phyloP scores from a whole-genome alignment of 2,329 filamentous ascomycete species.

The Venturia aucupariae region DNA sequence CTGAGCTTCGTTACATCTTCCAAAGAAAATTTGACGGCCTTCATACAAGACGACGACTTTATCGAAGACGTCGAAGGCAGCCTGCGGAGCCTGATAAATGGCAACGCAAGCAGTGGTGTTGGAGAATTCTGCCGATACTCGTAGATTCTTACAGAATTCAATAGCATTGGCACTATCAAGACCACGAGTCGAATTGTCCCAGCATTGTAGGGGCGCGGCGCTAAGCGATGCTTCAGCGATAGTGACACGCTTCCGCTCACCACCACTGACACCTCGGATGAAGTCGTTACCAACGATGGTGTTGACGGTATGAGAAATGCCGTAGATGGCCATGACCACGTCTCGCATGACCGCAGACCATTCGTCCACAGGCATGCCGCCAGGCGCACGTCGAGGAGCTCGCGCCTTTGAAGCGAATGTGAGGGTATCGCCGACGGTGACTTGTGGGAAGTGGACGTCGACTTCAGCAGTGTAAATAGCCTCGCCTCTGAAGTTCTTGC shows the following conservation, averaged over 20 bases:
- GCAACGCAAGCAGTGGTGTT: conserved; percentile 58
- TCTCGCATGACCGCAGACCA: conserved; percentile 58
- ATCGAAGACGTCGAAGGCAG: conserved; percentile 60
- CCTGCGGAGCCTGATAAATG: conserved; percentile 64
- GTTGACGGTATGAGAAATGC: conserved; percentile 63
- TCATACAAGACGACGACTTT: conserved; percentile 56
- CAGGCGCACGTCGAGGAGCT: conserved; percentile 52
- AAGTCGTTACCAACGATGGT: conserved; percentile 68
- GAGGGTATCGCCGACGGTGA: conserved; percentile 70
- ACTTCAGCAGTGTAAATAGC: conserved; percentile 81
- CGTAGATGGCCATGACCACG: conserved; percentile 67
- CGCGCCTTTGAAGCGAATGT: conserved; percentile 66
- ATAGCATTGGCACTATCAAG: conserved; percentile 67
- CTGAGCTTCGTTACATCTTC: conserved; percentile 49
- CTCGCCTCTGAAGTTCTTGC: conserved; percentile 68
- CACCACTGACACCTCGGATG: conserved; percentile 66
- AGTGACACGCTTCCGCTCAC: conserved; percentile 71
- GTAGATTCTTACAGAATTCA: conserved; percentile 63
- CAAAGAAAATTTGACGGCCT: conserved; percentile 62
- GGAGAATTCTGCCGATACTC: conserved; percentile 58
- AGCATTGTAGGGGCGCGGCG: conserved; percentile 54
- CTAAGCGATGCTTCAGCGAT: conserved; percentile 71
- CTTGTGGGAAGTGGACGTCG: conserved; percentile 70
- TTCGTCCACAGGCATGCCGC: conserved; percentile 44
- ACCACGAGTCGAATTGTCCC: conserved; percentile 71